Conservation (phyloP, 2,329 filamentous ascomycete species). For the Chaetomium strumarium region DNA sequence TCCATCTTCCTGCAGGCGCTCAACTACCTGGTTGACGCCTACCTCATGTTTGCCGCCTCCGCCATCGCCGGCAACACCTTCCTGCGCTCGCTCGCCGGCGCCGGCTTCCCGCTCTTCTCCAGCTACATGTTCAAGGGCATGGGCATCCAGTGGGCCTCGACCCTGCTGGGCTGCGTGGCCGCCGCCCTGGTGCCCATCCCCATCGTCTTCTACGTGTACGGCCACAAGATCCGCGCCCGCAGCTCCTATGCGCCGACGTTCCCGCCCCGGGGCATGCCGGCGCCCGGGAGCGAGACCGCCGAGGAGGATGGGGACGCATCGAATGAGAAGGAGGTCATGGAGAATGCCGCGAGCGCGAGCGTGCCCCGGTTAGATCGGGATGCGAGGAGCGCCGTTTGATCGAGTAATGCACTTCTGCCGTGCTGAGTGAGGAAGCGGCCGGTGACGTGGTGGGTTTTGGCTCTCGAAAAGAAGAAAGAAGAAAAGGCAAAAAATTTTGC, state of each 20-base stretch:
- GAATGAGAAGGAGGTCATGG: constrained; percentile 30
- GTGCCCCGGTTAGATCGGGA: constrained; percentile 29
- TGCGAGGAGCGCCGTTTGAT: constrained; percentile 9
- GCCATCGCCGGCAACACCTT: constrained; percentile 80
- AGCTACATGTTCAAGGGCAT: constrained; percentile 61
- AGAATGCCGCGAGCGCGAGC: constrained; percentile 32
- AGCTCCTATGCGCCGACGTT: constrained; percentile 51
- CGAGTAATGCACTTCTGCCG: neutral
- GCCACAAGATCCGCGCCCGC: constrained; percentile 48
- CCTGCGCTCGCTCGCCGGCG: constrained; percentile 69
- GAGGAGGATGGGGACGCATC: constrained; percentile 11
- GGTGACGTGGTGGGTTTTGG: no score
- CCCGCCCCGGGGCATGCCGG: constrained; percentile 14
- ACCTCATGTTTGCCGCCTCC: constrained; percentile 68
- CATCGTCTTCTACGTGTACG: constrained; percentile 56
- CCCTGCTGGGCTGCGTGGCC: constrained; percentile 56
- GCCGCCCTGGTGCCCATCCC: constrained; percentile 55
- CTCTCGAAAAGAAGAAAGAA: neutral
- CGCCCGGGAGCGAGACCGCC: constrained; percentile 17
- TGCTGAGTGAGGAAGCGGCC: neutral
- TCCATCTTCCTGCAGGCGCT: constrained; percentile 76
- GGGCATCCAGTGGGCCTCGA: constrained; percentile 57
- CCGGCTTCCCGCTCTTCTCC: constrained; percentile 74
- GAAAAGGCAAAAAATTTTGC: neutral
- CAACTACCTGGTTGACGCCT: constrained; percentile 76